Evolutionary conservation across 768 basidiomycete species (phyloP), one percentile per base, ranked within the genome.

Genomic region (Rhodotorula toruloides): DNA sequence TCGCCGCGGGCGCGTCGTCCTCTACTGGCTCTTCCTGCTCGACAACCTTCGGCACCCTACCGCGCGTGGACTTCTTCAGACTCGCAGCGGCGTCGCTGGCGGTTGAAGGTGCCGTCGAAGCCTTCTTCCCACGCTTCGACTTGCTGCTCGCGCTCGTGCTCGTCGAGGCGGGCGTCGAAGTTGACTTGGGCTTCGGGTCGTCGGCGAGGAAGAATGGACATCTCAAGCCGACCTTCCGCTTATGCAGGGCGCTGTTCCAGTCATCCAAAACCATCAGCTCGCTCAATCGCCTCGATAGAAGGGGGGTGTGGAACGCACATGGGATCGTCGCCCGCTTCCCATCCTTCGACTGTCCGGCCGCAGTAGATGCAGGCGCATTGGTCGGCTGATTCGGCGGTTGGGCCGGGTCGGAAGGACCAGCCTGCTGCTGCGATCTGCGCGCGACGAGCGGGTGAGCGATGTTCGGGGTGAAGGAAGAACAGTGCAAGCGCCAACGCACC

Each of bases 191-290:
- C 40, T 39, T 39, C 13, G 56, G 37, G 37, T 62, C 37, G 21
- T 36, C n/a, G 3, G 68, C 63, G 59, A 65, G 48, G 55, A 69
- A 69, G 55, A 69, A 69, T 6, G 68, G 68, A 27, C 68, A 69
- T 10, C 48, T 46, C 34, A 60, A 44, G 22, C 68, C 68, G 37
- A 54, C n/a, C 34, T 69, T 65, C 25, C 59, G 54, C 16, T 58
- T 53, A 63, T 69, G 68, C 0, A 40, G 31, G 0, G 47, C 54
- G 31, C 68, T 69, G 44, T n/a, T n/a, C n/a, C n/a, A n/a, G n/a
- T n/a, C 21, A 13, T 7, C 8, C 5, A 13, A 14, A 10, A 19
- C 19, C 8, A 16, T 17, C 4, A 0, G 22, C 5, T 8, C 11
- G 50, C 19, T 16, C 19, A 12, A 36, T 22, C 9, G 10, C 32